Evolutionary conservation across 1,139 yeast species (phyloP), one percentile per base, ranked within the genome.

Genomic region (Geotrichum macrosporum): DNA sequence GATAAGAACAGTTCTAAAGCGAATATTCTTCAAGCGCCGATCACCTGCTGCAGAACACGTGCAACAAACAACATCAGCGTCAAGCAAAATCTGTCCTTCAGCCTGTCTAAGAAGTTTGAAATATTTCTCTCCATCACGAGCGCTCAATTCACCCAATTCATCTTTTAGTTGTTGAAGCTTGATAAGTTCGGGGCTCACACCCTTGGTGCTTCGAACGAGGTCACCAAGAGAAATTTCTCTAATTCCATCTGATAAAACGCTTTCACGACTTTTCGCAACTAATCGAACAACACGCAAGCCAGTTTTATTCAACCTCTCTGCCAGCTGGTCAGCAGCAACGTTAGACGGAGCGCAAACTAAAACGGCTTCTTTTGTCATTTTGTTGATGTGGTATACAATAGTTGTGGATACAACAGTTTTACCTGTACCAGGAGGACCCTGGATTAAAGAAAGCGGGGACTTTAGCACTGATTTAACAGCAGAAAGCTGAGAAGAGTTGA

Each of bases 341-440:
- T 89, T 89, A 18, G 96, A 87, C 13, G 96, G 96, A 1, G 96
- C 96, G 72, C 96, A 87, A 2, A 88, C 96, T 42, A 89, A 71
- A 5, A 88, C 79, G 37, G 76, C 74, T 49, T 76, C 75, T 48
- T 74, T 72, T 55, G 77, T 77, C 53, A 81, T 61, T 50, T 77
- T 76, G 2, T 80, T 73, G 52, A 88, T 68, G 59, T 87, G 95
- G 59, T 84, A 84, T 22, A 88, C 78, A 54, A 89, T 85, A 0
- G 95, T 82, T 3, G 96, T 94, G 0, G 96, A 86, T 0, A 95
- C 88, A 12, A 87, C 95, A 0, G 97, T 89, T 63, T 89, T 89
- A 62, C 97, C 97, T 0, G 97, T 89, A 52, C 95, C 95, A 1
- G 97, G 97, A n/a, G 97, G 97, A 16, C 97, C 97, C 65, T 89